A percentile compares a stretch with the other conserved stretches of the same genome.
These are phyloP conservation scores for Polygonum aviculare DNA, from an alignment of 148 eudicot species.

Conservation along the genomic window DNA sequence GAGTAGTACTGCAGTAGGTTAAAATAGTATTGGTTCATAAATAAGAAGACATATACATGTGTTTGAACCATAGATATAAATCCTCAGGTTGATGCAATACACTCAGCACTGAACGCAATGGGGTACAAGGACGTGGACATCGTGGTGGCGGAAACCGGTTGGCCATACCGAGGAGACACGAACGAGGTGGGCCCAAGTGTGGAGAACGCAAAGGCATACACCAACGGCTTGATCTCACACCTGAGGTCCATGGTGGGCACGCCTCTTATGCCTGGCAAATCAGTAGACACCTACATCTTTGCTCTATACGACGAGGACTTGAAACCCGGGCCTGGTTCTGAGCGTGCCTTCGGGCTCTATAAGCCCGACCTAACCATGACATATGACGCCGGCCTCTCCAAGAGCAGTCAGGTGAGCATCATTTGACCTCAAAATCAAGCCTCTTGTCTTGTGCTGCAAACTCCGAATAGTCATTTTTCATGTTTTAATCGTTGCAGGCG, in stretches of 20 bases:
- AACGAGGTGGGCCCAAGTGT: conserved; percentile 47
- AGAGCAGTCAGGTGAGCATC: conserved; percentile 26
- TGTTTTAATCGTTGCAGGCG: background rate
- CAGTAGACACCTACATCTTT: conserved; percentile 49
- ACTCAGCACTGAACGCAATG: conserved; percentile 43
- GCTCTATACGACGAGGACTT: conserved; percentile 49
- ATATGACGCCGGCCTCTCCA: conserved; percentile 40
- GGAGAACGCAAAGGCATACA: conserved; percentile 60
- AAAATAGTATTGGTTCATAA: background rate
- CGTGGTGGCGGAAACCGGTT: conserved; percentile 61
- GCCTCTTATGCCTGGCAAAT: conserved; percentile 54
- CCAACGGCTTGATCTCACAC: conserved; percentile 36
- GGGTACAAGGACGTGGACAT: conserved; percentile 46
- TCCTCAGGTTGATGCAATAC: conserved; percentile 43
- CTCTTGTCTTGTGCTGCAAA: too few relatives aligned
- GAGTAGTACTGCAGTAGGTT: too few relatives aligned
- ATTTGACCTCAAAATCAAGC: background rate
- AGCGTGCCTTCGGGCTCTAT: conserved; percentile 46
- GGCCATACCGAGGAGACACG: conserved; percentile 51
- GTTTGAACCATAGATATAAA: background rate
- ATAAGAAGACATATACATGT: background rate
- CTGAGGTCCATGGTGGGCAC: conserved; percentile 52
- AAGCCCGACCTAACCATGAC: conserved; percentile 37
- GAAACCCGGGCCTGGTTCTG: conserved; percentile 52
- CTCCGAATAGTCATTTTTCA: background rate